A percentile compares a stretch with the other conserved stretches of the same genome.
Evolutionary conservation across 2,329 filamentous ascomycete genomes (phyloP).

Genomic region (Aspergillus hortae): DNA sequence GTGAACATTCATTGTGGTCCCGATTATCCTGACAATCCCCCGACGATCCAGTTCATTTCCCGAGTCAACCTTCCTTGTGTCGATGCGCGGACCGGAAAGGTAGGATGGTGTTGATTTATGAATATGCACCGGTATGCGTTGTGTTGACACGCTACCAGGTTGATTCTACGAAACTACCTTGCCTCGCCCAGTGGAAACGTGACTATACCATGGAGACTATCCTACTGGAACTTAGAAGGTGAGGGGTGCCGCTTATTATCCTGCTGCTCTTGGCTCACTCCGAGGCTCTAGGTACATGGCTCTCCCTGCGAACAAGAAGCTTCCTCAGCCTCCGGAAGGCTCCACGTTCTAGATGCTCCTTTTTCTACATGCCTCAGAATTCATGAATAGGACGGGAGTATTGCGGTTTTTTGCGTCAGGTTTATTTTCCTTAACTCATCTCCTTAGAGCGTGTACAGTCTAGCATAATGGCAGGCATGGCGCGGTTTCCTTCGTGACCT

Average conservation of each 20-base stretch:
- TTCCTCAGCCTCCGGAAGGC: conserved; percentile 88
- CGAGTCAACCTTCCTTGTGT: conserved; percentile 97
- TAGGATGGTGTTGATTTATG: conserved; percentile 30
- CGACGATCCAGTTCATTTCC: conserved; percentile 86
- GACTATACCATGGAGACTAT: conserved; percentile 95
- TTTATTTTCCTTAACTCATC: conserved; percentile 20
- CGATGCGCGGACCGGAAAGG: conserved; percentile 71
- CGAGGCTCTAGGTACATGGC: conserved; percentile 77
- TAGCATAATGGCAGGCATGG: conserved; percentile 35
- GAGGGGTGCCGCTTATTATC: conserved; percentile 17
- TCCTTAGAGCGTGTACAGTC: conserved; percentile 36
- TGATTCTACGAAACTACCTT: conserved; percentile 77
- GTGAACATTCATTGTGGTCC: conserved; percentile 93
- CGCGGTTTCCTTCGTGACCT: conserved; percentile 24
- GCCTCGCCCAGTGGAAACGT: conserved; percentile 84
- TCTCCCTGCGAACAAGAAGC: conserved; percentile 84
- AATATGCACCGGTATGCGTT: background rate
- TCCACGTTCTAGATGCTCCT: conserved; percentile 51
- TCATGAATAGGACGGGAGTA: conserved; percentile 25
- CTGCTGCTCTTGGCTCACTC: conserved; percentile 17
- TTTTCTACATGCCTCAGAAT: conserved; percentile 18
- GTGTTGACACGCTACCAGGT: conserved; percentile 51
- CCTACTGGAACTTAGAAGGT: conserved; percentile 80
- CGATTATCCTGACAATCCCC: conserved; percentile 84
- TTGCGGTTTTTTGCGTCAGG: conserved; percentile 21